phyloP scores from a whole-genome alignment of 441 rosid genomes.

The Gossypium lobatum region DNA sequence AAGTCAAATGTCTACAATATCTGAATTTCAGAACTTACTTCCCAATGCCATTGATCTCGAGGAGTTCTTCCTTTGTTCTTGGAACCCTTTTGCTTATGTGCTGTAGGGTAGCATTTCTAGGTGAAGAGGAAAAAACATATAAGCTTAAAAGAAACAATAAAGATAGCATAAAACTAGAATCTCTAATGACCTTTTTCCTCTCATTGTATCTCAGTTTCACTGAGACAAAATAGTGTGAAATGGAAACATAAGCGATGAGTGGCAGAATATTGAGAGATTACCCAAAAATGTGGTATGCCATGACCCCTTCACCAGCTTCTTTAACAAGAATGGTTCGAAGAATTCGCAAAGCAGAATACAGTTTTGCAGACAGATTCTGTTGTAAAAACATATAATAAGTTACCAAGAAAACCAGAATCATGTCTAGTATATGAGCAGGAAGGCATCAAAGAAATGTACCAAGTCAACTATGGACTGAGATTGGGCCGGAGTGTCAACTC shows the following conservation, averaged over 20 bases:
- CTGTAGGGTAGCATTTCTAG: constrained; percentile 74
- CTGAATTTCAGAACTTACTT: constrained; percentile 54
- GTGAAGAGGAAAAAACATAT: constrained; percentile 10
- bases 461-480: constrained; percentile 43
- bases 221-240: not conserved
- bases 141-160: not conserved
- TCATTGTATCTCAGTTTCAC: not conserved
- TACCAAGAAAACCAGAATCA: constrained; percentile 11
- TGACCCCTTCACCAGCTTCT: constrained; percentile 77
- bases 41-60: constrained; percentile 89
- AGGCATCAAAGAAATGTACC: constrained; percentile 35
- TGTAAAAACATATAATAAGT: constrained; percentile 13
- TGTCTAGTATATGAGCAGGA: constrained; percentile 8
- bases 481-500: constrained; percentile 34
- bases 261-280: constrained; percentile 26
- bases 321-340: constrained; percentile 74
- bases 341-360: constrained; percentile 61
- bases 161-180: not conserved
- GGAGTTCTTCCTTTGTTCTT: constrained; percentile 85
- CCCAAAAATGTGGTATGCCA: constrained; percentile 94
- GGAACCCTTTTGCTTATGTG: constrained; percentile 74
- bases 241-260: not conserved
- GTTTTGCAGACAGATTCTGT: constrained; percentile 69
- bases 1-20: too few relatives aligned
- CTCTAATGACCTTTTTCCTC: not conserved